Percentiles rank a stretch among this genome's conserved stretches.
phyloP scores from a whole-genome alignment of 2,329 filamentous ascomycete genomes.

The Paraphoma chrysanthemicola region DNA sequence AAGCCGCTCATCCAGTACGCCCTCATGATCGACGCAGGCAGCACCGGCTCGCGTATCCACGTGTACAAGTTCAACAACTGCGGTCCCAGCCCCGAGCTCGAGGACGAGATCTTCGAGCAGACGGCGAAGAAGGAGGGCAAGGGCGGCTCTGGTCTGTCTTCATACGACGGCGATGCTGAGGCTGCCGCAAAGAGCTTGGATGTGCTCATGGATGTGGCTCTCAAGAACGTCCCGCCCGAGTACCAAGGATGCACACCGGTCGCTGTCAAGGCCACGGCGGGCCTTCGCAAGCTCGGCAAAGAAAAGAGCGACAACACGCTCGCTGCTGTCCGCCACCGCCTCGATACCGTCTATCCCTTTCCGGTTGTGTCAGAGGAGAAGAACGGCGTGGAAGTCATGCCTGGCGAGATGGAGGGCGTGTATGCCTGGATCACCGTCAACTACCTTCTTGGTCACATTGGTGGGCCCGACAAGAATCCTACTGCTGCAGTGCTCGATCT shows the following conservation, averaged over 20 bases:
- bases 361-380: conserved; percentile 86
- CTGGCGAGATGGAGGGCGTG: conserved; percentile 94
- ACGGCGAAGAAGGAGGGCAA: conserved; percentile 84
- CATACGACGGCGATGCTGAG: conserved; percentile 84
- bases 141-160: conserved; percentile 80
- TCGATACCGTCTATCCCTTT: conserved; percentile 93
- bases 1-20: conserved; percentile 98
- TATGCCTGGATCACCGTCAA: conserved; percentile 99
- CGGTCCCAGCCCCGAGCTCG: conserved; percentile 90
- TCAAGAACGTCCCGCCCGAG: conserved; percentile 83
- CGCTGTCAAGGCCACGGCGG: conserved; percentile 97
- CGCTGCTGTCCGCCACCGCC: conserved; percentile 78
- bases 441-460: conserved; percentile 97
- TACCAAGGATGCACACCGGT: conserved; percentile 92
- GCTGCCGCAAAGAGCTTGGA: conserved; percentile 91
- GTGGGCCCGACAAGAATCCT: conserved; percentile 84
- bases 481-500: conserved; percentile 97
- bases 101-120: conserved; percentile 92
- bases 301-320: conserved; percentile 86
- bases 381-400: conserved; percentile 94
- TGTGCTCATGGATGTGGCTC: conserved; percentile 82
- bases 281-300: conserved; percentile 82
- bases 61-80: conserved; percentile 99
- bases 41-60: conserved; percentile 96
- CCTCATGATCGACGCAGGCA: conserved; percentile 97